Conservation (phyloP, 163 green algal genomes). For the Coccomyxa subellipsoidea region DNA sequence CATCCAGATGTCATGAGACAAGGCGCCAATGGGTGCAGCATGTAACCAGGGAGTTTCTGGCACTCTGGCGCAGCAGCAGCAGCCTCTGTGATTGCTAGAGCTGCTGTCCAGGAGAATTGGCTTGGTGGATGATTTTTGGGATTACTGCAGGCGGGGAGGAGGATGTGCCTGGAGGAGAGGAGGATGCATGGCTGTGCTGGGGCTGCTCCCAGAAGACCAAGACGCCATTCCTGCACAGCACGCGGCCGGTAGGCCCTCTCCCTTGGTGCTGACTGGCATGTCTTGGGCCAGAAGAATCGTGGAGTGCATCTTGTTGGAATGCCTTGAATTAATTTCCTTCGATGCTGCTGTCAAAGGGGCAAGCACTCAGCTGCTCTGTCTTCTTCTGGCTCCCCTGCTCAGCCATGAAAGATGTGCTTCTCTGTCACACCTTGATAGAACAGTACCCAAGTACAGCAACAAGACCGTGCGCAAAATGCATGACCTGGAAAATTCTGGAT, state of each 20-base stretch:
- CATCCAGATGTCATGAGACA: background rate
- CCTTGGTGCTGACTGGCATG: too few relatives aligned
- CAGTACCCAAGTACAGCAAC: background rate
- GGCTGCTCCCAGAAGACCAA: constrained; percentile 23
- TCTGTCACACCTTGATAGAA: too few relatives aligned
- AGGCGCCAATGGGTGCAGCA: background rate
- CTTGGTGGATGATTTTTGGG: too few relatives aligned
- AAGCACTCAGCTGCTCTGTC: background rate
- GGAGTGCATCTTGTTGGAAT: background rate
- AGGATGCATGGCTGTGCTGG: constrained; percentile 34
- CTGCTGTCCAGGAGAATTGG: too few relatives aligned
- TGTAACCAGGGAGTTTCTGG: too few relatives aligned
- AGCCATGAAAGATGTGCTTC: background rate
- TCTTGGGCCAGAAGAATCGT: too few relatives aligned
- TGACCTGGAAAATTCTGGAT: background rate
- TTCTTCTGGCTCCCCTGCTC: background rate
- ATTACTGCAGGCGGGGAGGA: background rate
- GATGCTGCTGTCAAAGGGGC: background rate
- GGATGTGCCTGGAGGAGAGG: constrained; percentile 29
- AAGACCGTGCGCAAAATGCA: background rate
- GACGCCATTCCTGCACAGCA: constrained; percentile 9
- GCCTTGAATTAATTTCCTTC: background rate
- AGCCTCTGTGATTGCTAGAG: too few relatives aligned
- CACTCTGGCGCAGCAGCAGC: too few relatives aligned
- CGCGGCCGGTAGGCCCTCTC: background rate